These are phyloP conservation scores for Teunomyces stri DNA, from an alignment of 805 yeast genomes.

Conservation along the genomic window DNA sequence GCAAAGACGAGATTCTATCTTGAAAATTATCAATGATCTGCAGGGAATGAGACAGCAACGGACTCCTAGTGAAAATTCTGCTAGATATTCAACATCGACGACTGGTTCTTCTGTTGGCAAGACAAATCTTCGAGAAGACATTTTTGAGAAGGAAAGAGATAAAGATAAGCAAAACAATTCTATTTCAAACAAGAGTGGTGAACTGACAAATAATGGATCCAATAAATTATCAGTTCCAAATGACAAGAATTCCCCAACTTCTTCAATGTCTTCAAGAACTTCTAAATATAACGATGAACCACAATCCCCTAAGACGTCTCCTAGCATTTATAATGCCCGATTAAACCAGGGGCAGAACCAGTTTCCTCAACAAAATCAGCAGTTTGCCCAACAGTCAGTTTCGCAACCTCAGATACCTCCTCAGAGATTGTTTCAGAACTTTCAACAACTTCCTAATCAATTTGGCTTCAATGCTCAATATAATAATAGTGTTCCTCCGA, in stretches of 20 bases:
- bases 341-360: conserved; percentile 9
- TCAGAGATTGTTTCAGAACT: conserved; percentile 4
- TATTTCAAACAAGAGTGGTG: not conserved
- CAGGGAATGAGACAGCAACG: conserved; percentile 14
- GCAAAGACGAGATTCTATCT: conserved; percentile 39
- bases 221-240: conserved; percentile 10
- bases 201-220: not conserved
- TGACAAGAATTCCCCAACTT: conserved; percentile 30
- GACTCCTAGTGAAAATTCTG: conserved; percentile 4
- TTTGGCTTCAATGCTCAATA: not conserved
- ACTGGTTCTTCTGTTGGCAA: conserved; percentile 5
- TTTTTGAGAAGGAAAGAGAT: conserved; percentile 25
- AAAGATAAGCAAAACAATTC: not conserved
- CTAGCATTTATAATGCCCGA: conserved; percentile 14
- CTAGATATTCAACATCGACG: not conserved
- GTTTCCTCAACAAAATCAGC: conserved; percentile 6
- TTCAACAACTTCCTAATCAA: conserved; percentile 7
- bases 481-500: conserved; percentile 10
- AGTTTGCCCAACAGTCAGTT: conserved; percentile 5
- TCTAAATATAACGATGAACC: conserved; percentile 34
- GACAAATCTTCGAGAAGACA: conserved; percentile 34
- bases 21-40: conserved; percentile 36
- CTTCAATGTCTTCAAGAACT: conserved; percentile 33
- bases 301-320: conserved; percentile 41
- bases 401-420: conserved; percentile 2